Base-by-base conservation (phyloP, 176 grass and related monocot species). In the Rhynchospora pubera region DNA sequence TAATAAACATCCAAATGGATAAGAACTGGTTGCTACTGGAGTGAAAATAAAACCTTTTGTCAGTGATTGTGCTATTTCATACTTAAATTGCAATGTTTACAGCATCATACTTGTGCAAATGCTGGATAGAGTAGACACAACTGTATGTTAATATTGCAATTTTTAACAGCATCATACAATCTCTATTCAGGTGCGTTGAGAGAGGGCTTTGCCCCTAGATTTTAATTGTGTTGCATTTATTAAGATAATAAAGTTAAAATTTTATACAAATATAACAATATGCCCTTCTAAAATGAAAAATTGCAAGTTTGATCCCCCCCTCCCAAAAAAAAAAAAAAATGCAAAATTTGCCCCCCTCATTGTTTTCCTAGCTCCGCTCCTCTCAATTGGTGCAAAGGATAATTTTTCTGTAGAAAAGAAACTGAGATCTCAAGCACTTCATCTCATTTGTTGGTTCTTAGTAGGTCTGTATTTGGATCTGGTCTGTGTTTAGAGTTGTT, bases 61-160 rank as follows among this genome's bases (percentile, higher is more conserved):
- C 13, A 76, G 47, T 1, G 13, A 76, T 32, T 46, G 44, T 15
- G 70, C 70, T 74, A 52, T 52, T 74, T 52, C 6, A 26, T 24
- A 74, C 70, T 51, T 28, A 52, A 74, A 14, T 74, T 52, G 46
- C 46, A 52, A 46, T 28, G 46, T 23, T 52, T 74, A 26, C 0
- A 74, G 46, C 12, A 75, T 15, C 21, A 52, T 46, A 76, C 30
- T 30, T 75, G 53, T 76, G 48, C 72, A 75, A 75, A 75, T 75
- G 70, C 71, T 30, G 71, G 21, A 53, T 75, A 30, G 21, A 28
- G 22, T 75, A 30, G 72, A 55, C 9, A 72, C 48, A 30, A 32
- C 22, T 47, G 14, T 9, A 8, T n/a, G n/a, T n/a, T n/a, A n/a
- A n/a, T n/a, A n/a, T n/a, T n/a, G n/a, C n/a, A n/a, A n/a, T n/a